Evolutionary conservation across 2,329 filamentous ascomycete genomes (phyloP).

Genomic region (Didymella pinodella): DNA sequence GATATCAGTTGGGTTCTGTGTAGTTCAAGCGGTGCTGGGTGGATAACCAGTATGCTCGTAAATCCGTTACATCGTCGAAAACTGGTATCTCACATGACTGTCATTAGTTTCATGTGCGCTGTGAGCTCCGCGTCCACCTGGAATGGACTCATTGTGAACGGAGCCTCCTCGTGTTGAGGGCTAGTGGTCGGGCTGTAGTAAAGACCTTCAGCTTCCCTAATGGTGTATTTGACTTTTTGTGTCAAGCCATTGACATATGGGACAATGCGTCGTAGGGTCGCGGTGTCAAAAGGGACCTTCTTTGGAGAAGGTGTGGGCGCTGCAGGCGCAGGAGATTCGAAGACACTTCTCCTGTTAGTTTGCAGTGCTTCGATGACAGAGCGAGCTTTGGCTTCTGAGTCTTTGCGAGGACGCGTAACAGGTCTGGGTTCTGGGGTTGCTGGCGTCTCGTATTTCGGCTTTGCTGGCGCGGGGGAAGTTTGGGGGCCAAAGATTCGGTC

Average conservation of each 20-base stretch:
- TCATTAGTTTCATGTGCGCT: constrained; percentile 53
- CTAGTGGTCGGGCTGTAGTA: constrained; percentile 55
- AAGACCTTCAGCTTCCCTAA: constrained; percentile 58
- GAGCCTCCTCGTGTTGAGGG: constrained; percentile 47
- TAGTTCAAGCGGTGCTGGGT: constrained; percentile 12
- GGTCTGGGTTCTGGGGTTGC: constrained; percentile 37
- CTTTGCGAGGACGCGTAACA: constrained; percentile 59
- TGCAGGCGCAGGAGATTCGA: constrained; percentile 36
- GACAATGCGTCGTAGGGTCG: constrained; percentile 69
- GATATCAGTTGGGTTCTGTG: constrained; percentile 7
- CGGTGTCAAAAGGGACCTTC: constrained; percentile 72
- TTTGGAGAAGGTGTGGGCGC: constrained; percentile 49
- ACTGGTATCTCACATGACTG: constrained; percentile 45
- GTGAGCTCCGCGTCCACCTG: constrained; percentile 45
- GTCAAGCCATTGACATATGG: constrained; percentile 59
- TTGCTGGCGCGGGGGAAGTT: constrained; percentile 42
- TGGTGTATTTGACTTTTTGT: constrained; percentile 57
- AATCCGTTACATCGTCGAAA: constrained; percentile 23
- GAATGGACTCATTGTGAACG: constrained; percentile 45
- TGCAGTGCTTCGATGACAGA: constrained; percentile 69
- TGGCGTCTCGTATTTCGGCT: constrained; percentile 37
- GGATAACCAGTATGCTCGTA: constrained; percentile 26
- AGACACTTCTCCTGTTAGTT: constrained; percentile 52
- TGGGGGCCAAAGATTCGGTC: constrained; percentile 49
- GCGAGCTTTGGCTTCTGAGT: constrained; percentile 66